Percentiles rank a stretch among this genome's conserved stretches.
These are phyloP conservation scores for Thermothielavioides terrestris DNA, from an alignment of 495 filamentous ascomycete genomes.

Conservation along the genomic window DNA sequence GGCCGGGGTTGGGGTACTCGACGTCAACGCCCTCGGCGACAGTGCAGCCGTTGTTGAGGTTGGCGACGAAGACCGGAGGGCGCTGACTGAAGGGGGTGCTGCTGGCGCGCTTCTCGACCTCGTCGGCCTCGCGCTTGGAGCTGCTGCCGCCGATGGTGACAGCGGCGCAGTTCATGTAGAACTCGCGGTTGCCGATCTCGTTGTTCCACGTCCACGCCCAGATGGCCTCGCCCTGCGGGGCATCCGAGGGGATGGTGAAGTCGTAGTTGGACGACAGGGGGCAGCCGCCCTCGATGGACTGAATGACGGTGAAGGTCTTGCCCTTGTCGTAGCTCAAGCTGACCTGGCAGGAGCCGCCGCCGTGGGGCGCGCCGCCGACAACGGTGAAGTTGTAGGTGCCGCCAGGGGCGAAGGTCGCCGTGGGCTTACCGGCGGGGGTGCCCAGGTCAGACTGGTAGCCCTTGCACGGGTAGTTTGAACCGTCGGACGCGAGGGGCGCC, in stretches of 20 bases:
- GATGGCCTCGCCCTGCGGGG: constrained; percentile 49
- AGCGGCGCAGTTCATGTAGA: constrained; percentile 59
- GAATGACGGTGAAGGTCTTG: constrained; percentile 53
- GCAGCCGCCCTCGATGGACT: constrained; percentile 56
- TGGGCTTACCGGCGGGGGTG: constrained; percentile 35
- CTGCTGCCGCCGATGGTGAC: constrained; percentile 43
- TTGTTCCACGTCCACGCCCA: constrained; percentile 64
- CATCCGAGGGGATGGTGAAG: constrained; percentile 57
- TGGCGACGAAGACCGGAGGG: constrained; percentile 52
- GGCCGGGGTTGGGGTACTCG: constrained; percentile 65
- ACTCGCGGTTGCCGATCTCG: constrained; percentile 57
- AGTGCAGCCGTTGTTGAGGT: constrained; percentile 44
- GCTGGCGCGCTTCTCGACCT: constrained; percentile 13
- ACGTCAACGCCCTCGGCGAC: constrained; percentile 49
- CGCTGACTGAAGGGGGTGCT: constrained; percentile 40
- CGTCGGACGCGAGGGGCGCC: constrained; percentile 40
- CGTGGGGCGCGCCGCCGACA: constrained; percentile 49
- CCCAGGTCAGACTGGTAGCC: constrained; percentile 50
- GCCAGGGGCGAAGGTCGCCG: constrained; percentile 48
- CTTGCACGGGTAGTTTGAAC: constrained; percentile 58
- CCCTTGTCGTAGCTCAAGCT: constrained; percentile 56
- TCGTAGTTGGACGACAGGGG: constrained; percentile 43
- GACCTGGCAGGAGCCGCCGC: constrained; percentile 59
- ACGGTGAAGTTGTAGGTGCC: constrained; percentile 49
- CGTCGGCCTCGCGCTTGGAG: constrained; percentile 25